These are phyloP conservation scores for Amanita polypyramis DNA, from an alignment of 768 basidiomycete genomes.

Conservation along the genomic window DNA sequence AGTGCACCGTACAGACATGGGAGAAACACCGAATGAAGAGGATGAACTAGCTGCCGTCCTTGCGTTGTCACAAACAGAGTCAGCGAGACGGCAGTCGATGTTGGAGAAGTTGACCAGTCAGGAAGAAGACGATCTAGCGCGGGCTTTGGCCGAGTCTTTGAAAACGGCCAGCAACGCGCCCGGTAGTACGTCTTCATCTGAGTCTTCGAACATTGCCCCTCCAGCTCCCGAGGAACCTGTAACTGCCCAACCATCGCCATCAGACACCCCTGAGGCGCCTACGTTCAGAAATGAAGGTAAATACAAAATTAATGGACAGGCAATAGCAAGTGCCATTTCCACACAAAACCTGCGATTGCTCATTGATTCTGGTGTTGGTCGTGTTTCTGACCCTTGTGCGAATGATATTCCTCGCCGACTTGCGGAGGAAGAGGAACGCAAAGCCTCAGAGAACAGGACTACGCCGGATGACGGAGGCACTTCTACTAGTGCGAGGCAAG, in stretches of 20 bases:
- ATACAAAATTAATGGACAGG: neutral
- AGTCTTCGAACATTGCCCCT: neutral
- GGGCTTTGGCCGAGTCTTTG: constrained; percentile 49
- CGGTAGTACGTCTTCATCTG: neutral
- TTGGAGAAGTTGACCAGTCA: constrained; percentile 25
- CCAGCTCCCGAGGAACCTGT: neutral
- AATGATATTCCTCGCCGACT: constrained; percentile 19
- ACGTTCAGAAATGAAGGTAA: neutral
- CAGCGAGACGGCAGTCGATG: constrained; percentile 19
- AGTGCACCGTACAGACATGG: neutral
- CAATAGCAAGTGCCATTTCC: neutral
- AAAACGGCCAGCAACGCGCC: neutral
- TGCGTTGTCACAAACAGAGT: constrained; percentile 40
- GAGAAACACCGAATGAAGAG: constrained; percentile 15
- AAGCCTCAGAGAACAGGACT: too few relatives aligned
- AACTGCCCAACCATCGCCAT: neutral
- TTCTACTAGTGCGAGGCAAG: neutral
- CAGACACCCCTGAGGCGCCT: neutral
- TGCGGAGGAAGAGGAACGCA: constrained; percentile 27
- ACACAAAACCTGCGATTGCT: neutral
- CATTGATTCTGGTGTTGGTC: neutral
- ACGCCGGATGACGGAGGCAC: neutral
- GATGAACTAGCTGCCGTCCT: constrained; percentile 37
- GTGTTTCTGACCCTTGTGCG: neutral
- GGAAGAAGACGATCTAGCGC: constrained; percentile 60